These are phyloP conservation scores for Fusarium denticulatum DNA, from an alignment of 2,329 filamentous ascomycete species.

Conservation along the genomic window DNA sequence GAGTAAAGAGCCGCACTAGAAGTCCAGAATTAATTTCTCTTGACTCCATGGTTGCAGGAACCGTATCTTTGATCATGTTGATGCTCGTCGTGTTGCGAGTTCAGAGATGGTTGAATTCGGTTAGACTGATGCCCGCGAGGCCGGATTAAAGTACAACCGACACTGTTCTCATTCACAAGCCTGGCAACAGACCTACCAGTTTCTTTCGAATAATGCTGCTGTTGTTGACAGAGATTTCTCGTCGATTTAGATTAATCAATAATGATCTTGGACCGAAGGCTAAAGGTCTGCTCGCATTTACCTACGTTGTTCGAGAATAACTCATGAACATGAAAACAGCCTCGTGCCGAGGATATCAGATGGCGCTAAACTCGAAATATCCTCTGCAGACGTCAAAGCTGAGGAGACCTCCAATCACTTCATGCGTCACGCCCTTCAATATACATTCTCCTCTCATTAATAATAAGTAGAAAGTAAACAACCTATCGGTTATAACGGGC, in stretches of 20 bases:
- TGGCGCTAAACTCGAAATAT: background rate
- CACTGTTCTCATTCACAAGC: background rate
- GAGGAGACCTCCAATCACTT: background rate
- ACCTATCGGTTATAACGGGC: background rate
- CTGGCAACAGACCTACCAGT: background rate
- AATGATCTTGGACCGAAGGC: rapidly evolving
- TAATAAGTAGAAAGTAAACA: background rate
- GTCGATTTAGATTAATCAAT: too few relatives aligned
- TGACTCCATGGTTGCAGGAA: background rate
- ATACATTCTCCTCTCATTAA: background rate
- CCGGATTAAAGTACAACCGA: background rate
- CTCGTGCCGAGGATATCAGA: background rate
- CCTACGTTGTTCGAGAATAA: rapidly evolving
- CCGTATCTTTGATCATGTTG: rapidly evolving
- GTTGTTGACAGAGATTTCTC: rapidly evolving
- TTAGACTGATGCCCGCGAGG: background rate
- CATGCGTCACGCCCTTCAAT: background rate
- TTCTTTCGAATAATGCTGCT: background rate
- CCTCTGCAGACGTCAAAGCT: background rate
- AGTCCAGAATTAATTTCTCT: background rate
- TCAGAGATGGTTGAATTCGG: rapidly evolving
- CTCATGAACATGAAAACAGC: background rate
- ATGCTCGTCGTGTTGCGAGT: background rate
- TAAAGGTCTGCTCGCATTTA: background rate
- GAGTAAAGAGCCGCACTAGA: rapidly evolving